Conservation (phyloP, 345 rosid species). For the Euphorbia lathyris region DNA sequence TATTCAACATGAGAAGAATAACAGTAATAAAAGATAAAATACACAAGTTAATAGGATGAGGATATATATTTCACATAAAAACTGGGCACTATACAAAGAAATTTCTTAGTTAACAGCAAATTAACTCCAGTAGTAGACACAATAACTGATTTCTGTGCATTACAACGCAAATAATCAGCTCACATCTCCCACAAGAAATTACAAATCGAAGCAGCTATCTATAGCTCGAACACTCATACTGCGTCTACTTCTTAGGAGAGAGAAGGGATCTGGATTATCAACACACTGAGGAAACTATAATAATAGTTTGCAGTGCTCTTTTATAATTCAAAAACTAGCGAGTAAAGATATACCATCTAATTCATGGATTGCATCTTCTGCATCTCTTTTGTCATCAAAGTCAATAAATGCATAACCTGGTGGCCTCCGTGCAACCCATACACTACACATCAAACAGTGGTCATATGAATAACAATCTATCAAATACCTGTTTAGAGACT, state of each 20-base stretch:
- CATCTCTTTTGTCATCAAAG: constrained; percentile 81
- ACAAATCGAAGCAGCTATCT: not conserved
- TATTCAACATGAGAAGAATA: not conserved
- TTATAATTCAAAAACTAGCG: not conserved
- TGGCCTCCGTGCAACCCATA: constrained; percentile 95
- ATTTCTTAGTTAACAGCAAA: not conserved
- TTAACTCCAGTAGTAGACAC: not conserved
- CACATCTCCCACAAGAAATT: not conserved
- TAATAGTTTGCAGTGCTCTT: not conserved
- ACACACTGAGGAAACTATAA: not conserved
- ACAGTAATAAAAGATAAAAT: not conserved
- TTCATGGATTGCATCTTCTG: constrained; percentile 74
- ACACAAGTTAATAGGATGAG: not conserved
- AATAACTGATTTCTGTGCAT: not conserved
- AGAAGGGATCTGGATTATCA: not conserved
- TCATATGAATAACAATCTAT: not conserved
- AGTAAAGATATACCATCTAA: constrained; percentile 52
- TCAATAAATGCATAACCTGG: constrained; percentile 92
- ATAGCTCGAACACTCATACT: not conserved
- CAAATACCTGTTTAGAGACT: not conserved
- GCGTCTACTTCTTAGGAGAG: not conserved
- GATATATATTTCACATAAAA: not conserved
- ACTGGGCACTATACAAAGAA: not conserved
- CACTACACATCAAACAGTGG: constrained; percentile 40
- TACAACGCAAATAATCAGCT: too few species aligned